These are phyloP conservation scores for Aspergillus saccharolyticus DNA, from an alignment of 495 filamentous ascomycete genomes.

Conservation along the genomic window DNA sequence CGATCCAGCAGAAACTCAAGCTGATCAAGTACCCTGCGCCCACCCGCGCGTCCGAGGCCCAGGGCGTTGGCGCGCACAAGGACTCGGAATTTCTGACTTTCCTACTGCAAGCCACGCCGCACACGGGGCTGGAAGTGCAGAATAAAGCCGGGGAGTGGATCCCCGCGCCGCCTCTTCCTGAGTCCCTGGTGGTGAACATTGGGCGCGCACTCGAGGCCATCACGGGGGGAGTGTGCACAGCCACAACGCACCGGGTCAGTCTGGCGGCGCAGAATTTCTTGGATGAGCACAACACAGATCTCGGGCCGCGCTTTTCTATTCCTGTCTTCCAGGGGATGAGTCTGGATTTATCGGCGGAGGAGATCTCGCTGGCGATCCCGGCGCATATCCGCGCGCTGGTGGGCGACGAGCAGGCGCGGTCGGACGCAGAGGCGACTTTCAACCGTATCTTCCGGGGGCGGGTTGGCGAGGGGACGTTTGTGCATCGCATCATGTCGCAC, in stretches of 20 bases:
- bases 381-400: conserved; percentile 50
- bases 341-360: conserved; percentile 72
- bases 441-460: conserved; percentile 45
- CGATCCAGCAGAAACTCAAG: conserved; percentile 84
- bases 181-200: conserved; percentile 78
- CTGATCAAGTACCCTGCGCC: conserved; percentile 80
- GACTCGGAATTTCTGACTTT: conserved; percentile 86
- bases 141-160: conserved; percentile 82
- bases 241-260: conserved; percentile 78
- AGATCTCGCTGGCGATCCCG: conserved; percentile 55
- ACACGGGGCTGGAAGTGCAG: conserved; percentile 82
- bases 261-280: conserved; percentile 31
- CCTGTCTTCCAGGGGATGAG: conserved; percentile 93
- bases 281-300: conserved; percentile 15
- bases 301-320: conserved; percentile 73
- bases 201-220: conserved; percentile 90
- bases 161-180: conserved; percentile 44
- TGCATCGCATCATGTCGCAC: conserved; percentile 82
- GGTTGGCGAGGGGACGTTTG: conserved; percentile 76
- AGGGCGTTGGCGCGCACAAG: conserved; percentile 90
- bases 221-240: conserved; percentile 80
- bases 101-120: conserved; percentile 77
- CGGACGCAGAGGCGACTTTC: conserved; percentile 42
- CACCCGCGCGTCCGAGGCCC: conserved; percentile 17
- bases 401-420: conserved; percentile 36